Evolutionary conservation across 2,329 filamentous ascomycete species (phyloP).

Genomic region (Meredithiella fracta): DNA sequence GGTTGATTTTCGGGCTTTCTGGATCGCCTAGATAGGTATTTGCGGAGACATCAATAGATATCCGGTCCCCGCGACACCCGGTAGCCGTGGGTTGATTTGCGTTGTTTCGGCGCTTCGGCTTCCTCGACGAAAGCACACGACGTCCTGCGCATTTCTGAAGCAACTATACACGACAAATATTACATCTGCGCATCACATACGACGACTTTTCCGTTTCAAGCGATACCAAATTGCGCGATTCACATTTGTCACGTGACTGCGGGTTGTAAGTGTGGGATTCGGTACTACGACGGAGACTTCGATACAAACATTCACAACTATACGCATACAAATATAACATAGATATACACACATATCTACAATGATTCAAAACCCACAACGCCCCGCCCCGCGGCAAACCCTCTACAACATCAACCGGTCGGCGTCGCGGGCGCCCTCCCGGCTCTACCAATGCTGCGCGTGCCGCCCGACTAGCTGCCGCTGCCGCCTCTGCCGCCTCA

Average conservation of each 20-base stretch:
- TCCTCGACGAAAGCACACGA: too few species aligned
- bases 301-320: neutral
- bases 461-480: constrained; percentile 23
- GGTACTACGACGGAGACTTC: neutral
- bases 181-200: neutral
- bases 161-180: neutral
- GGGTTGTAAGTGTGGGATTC: too few species aligned
- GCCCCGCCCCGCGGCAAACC: constrained; percentile 24
- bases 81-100: too few species aligned
- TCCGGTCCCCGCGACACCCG: too few species aligned
- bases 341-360: neutral
- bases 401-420: constrained; percentile 23
- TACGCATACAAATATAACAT: neutral
- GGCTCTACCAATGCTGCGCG: constrained; percentile 28
- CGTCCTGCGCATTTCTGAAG: too few species aligned
- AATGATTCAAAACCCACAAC: constrained; percentile 13
- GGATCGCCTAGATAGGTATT: too few species aligned
- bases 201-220: neutral
- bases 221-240: neutral
- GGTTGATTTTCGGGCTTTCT: neutral
- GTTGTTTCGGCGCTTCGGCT: too few species aligned
- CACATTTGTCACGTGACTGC: neutral
- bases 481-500: constrained; percentile 21
- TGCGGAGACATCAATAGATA: too few species aligned
- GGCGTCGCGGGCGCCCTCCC: constrained; percentile 32